phyloP scores from a whole-genome alignment of 768 basidiomycete genomes.

The Hygrophorus russula region DNA sequence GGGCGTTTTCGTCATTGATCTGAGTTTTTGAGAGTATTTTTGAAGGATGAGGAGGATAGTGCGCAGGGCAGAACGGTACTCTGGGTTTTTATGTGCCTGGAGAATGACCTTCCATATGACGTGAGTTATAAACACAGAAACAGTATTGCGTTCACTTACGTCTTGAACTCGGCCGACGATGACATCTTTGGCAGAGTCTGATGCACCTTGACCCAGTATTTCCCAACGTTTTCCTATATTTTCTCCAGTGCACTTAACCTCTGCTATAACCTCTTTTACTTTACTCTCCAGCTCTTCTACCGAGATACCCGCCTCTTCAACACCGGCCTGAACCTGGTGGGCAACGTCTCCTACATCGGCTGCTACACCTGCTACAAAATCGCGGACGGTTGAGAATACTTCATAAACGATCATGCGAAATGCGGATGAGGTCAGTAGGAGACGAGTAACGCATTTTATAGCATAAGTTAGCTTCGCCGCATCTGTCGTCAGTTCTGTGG shows the following conservation, averaged over 20 bases:
- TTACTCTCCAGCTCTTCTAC: conserved; percentile 24
- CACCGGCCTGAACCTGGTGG: conserved; percentile 19
- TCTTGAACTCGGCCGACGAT: conserved; percentile 19
- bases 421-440: conserved; percentile 21
- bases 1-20: conserved; percentile 8
- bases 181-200: conserved; percentile 13
- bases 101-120: conserved; percentile 13
- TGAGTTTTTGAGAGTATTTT: conserved; percentile 21
- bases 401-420: conserved; percentile 26
- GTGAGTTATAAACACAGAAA: neutral
- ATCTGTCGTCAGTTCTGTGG: conserved; percentile 18
- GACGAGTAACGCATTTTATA: conserved; percentile 17
- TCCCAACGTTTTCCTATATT: conserved; percentile 13
- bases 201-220: conserved; percentile 12
- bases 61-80: conserved; percentile 19
- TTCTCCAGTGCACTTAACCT: conserved; percentile 27
- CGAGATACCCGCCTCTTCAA: conserved; percentile 16
- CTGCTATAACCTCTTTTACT: conserved; percentile 50
- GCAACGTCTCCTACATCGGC: conserved; percentile 20
- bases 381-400: conserved; percentile 18
- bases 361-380: conserved; percentile 21
- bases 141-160: conserved; percentile 11
- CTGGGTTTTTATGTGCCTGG: conserved; percentile 20
- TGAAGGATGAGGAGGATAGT: conserved; percentile 19
- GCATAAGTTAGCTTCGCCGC: conserved; percentile 16